Percentiles rank a stretch among this genome's conserved stretches.
phyloP scores from a whole-genome alignment of 257 asterid species.

The Fraxinus anomala region DNA sequence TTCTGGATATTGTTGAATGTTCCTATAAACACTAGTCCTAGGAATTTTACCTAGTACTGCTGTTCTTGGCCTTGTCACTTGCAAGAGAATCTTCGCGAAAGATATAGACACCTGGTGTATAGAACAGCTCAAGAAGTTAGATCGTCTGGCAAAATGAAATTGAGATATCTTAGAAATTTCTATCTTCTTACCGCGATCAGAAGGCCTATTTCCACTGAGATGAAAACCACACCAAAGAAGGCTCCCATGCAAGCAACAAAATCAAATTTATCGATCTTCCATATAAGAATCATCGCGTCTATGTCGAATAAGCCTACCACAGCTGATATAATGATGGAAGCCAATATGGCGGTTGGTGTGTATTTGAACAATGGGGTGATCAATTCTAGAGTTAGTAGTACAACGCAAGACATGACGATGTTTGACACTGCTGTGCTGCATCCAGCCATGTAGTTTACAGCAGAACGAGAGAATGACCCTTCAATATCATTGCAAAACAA shows the following conservation, averaged over 20 bases:
- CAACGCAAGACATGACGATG: slow-evolving; percentile 65
- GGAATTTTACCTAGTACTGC: slow-evolving; percentile 68
- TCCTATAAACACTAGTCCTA: slow-evolving; percentile 61
- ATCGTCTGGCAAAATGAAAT: background rate
- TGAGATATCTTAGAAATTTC: background rate
- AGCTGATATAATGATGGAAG: slow-evolving; percentile 74
- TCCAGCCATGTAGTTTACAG: slow-evolving; percentile 71
- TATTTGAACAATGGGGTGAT: slow-evolving; percentile 75
- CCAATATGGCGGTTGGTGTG: slow-evolving; percentile 73
- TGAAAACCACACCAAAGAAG: slow-evolving; percentile 72
- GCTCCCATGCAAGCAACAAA: slow-evolving; percentile 83
- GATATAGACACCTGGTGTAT: slow-evolving; percentile 56
- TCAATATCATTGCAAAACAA: background rate
- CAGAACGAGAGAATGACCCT: slow-evolving; percentile 51
- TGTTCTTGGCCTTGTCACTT: slow-evolving; percentile 72
- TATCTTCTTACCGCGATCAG: slow-evolving; percentile 55
- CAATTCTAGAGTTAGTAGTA: slow-evolving; percentile 48
- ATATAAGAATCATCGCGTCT: slow-evolving; percentile 55
- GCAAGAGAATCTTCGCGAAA: slow-evolving; percentile 74
- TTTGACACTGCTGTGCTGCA: slow-evolving; percentile 69
- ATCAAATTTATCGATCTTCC: slow-evolving; percentile 77
- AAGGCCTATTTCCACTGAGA: slow-evolving; percentile 69
- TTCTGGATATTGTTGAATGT: slow-evolving; percentile 72
- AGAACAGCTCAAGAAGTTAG: background rate
- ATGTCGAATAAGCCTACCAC: slow-evolving; percentile 57